Conservation (phyloP, 305 asterid species). For the Solanum hybrid region DNA sequence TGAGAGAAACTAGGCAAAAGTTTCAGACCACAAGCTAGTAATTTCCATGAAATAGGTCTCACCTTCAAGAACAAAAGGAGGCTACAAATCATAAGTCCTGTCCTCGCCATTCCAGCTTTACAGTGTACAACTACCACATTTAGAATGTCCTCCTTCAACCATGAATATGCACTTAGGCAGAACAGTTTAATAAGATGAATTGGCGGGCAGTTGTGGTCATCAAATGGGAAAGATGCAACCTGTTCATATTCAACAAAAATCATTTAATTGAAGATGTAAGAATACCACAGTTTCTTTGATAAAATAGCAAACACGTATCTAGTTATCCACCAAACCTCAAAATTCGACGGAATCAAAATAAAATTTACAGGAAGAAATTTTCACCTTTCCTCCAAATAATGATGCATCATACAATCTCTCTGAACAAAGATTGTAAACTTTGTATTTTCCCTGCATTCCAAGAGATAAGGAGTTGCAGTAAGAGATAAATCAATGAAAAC, state of each 20-base stretch:
- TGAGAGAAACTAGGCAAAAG: slow-evolving; percentile 14
- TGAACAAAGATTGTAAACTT: slow-evolving; percentile 96
- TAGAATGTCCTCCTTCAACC: slow-evolving; percentile 89
- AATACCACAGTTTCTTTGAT: not conserved
- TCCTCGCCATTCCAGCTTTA: slow-evolving; percentile 99
- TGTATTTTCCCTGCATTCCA: slow-evolving; percentile 74
- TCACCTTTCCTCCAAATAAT: slow-evolving; percentile 92
- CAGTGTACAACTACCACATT: slow-evolving; percentile 99
- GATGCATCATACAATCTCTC: slow-evolving; percentile 96
- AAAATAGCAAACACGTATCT: not conserved
- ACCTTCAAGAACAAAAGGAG: slow-evolving; percentile 95
- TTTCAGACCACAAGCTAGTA: slow-evolving; percentile 4
- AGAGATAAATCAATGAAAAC: not conserved
- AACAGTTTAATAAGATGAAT: slow-evolving; percentile 77
- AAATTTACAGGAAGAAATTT: not conserved
- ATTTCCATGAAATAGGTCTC: slow-evolving; percentile 13
- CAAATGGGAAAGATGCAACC: slow-evolving; percentile 98
- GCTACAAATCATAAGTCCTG: slow-evolving; percentile 96
- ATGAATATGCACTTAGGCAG: slow-evolving; percentile 95
- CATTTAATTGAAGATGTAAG: slow-evolving; percentile 4
- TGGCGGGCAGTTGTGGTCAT: slow-evolving; percentile 97
- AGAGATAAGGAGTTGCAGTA: not conserved
- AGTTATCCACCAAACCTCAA: not conserved
- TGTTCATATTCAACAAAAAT: slow-evolving; percentile 25
- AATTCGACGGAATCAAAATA: not conserved